phyloP scores from a whole-genome alignment of 2,329 filamentous ascomycete genomes.

The Pseudonectria foliicola region DNA sequence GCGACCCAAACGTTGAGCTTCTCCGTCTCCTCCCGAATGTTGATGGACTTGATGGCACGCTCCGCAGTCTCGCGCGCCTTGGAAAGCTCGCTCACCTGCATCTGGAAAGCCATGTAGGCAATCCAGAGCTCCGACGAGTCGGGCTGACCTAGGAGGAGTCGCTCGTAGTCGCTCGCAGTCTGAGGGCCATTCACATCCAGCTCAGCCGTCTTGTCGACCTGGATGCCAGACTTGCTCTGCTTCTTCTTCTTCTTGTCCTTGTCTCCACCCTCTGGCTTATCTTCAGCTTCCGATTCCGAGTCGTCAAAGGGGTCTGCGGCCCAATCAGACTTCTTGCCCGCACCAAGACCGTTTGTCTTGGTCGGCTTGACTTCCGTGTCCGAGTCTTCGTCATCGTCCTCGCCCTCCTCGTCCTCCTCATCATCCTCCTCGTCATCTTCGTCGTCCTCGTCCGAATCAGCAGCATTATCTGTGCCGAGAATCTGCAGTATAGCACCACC shows the following conservation, averaged over 20 bases:
- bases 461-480: constrained; percentile 39
- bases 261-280: constrained; percentile 24
- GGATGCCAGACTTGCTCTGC: constrained; percentile 66
- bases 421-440: constrained; percentile 31
- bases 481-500: constrained; percentile 36
- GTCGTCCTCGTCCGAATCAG: constrained; percentile 33
- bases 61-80: constrained; percentile 87
- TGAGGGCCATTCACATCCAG: constrained; percentile 84
- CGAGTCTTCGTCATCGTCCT: constrained; percentile 27
- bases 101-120: constrained; percentile 97
- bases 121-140: constrained; percentile 95
- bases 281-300: constrained; percentile 44
- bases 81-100: constrained; percentile 80
- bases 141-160: constrained; percentile 82
- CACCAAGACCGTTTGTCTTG: constrained; percentile 28
- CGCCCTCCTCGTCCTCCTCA: constrained; percentile 34
- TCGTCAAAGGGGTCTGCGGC: constrained; percentile 62
- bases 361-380: constrained; percentile 26
- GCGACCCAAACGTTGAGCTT: constrained; percentile 96
- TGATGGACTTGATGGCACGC: constrained; percentile 84
- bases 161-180: constrained; percentile 86
- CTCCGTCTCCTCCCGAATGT: constrained; percentile 82
- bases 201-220: constrained; percentile 86
- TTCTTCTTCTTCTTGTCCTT: constrained; percentile 54
- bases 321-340: constrained; percentile 84